These are phyloP conservation scores for Diddensiella transvaalensis DNA, from an alignment of 805 yeast genomes.

Conservation along the genomic window DNA sequence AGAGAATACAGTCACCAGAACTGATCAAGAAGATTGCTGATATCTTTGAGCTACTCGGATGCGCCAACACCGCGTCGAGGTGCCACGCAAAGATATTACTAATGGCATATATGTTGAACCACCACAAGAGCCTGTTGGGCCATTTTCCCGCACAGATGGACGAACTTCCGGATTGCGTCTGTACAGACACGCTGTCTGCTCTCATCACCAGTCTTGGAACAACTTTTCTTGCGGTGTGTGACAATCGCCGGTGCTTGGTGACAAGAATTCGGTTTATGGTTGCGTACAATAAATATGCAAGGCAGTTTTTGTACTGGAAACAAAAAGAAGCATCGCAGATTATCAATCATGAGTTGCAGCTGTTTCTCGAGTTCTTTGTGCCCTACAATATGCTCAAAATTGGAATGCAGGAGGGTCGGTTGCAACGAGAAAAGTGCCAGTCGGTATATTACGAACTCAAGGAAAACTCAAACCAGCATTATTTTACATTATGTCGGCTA, in stretches of 20 bases:
- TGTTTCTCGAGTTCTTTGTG: conserved; percentile 8
- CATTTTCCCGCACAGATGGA: conserved; percentile 5
- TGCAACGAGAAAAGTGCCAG: conserved; percentile 9
- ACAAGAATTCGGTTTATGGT: conserved; percentile 19
- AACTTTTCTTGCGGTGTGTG: conserved; percentile 18
- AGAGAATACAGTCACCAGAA: conserved; percentile 12
- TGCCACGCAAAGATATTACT: conserved; percentile 23
- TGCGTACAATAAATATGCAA: conserved; percentile 17
- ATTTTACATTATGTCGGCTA: conserved; percentile 8
- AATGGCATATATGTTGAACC: conserved; percentile 22
- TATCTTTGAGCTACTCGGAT: conserved; percentile 16
- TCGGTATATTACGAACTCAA: neutral
- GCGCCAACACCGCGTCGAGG: conserved; percentile 15
- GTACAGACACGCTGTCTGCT: neutral
- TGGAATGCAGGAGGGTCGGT: conserved; percentile 9
- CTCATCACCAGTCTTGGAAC: conserved; percentile 17
- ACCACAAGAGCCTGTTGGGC: conserved; percentile 15
- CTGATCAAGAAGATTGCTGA: conserved; percentile 10
- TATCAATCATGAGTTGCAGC: conserved; percentile 10
- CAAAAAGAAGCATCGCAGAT: conserved; percentile 15
- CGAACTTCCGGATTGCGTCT: neutral
- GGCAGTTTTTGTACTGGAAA: conserved; percentile 19
- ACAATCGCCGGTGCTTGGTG: conserved; percentile 16
- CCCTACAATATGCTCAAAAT: conserved; percentile 11
- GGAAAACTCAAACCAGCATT: conserved; percentile 1